Conservation (phyloP, 768 basidiomycete genomes). For the Multifurca ochricompacta region DNA sequence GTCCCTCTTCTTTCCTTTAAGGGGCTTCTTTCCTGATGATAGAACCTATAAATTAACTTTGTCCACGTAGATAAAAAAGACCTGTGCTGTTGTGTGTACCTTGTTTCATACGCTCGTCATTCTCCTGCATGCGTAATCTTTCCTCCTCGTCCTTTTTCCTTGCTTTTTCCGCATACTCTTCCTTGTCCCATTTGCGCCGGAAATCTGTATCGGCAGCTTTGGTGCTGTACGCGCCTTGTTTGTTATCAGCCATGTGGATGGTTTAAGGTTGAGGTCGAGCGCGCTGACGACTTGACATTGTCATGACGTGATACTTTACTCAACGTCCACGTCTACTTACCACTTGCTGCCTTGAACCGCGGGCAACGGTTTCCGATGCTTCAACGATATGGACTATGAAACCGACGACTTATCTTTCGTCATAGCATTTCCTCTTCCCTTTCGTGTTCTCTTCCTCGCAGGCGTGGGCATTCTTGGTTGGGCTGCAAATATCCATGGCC, state of each 20-base stretch:
- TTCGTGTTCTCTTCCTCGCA: conserved; percentile 75
- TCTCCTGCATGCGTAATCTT: conserved; percentile 30
- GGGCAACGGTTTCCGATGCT: background rate
- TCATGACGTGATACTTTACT: no score
- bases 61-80: background rate
- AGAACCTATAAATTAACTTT: background rate
- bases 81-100: conserved; percentile 37
- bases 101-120: conserved; percentile 58
- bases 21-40: conserved; percentile 69
- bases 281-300: no score
- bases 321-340: no score
- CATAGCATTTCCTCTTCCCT: conserved; percentile 77
- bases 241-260: conserved; percentile 20
- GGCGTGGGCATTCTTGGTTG: conserved; percentile 81
- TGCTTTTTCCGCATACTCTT: conserved; percentile 36
- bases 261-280: background rate
- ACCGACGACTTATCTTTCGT: conserved; percentile 41
- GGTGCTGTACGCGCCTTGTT: conserved; percentile 20
- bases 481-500: conserved; percentile 88
- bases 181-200: conserved; percentile 41
- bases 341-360: no score
- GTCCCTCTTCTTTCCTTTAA: conserved; percentile 61
- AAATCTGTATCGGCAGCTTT: conserved; percentile 24
- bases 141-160: conserved; percentile 35
- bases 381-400: conserved; percentile 20